Conservation (phyloP, 2,329 filamentous ascomycete species). For the Colletotrichum cordylinicola region DNA sequence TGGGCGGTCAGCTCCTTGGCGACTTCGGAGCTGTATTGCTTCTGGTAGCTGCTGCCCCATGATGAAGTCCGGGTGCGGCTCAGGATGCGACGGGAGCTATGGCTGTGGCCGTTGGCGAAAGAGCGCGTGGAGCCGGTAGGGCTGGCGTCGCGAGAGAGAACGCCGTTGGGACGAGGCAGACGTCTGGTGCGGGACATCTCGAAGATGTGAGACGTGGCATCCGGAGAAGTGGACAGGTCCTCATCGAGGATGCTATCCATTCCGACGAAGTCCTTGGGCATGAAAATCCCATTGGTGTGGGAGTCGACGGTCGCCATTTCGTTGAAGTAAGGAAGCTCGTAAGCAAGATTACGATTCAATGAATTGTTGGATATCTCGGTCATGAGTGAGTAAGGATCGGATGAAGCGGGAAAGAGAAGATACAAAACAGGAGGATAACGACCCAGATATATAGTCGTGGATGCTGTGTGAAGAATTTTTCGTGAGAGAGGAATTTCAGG, state of each 20-base stretch:
- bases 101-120: background rate
- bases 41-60: background rate
- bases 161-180: background rate
- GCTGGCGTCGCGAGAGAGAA: background rate
- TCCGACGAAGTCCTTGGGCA: background rate
- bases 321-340: background rate
- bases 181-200: background rate
- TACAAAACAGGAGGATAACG: background rate
- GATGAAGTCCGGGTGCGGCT: background rate
- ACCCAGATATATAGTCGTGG: background rate
- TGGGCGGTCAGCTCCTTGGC: constrained; percentile 11
- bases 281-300: background rate
- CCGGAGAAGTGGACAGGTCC: background rate
- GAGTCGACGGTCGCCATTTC: background rate
- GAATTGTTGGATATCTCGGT: background rate
- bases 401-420: background rate
- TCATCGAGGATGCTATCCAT: background rate
- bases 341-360: background rate
- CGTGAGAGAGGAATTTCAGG: too few relatives aligned
- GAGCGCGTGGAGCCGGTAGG: background rate
- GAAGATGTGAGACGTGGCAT: background rate
- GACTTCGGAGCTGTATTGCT: background rate
- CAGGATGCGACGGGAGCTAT: background rate
- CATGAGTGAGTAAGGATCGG: background rate
- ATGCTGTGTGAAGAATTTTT: background rate